These are phyloP conservation scores for Trichoderma erinaceum DNA, from an alignment of 495 filamentous ascomycete genomes.

Conservation along the genomic window DNA sequence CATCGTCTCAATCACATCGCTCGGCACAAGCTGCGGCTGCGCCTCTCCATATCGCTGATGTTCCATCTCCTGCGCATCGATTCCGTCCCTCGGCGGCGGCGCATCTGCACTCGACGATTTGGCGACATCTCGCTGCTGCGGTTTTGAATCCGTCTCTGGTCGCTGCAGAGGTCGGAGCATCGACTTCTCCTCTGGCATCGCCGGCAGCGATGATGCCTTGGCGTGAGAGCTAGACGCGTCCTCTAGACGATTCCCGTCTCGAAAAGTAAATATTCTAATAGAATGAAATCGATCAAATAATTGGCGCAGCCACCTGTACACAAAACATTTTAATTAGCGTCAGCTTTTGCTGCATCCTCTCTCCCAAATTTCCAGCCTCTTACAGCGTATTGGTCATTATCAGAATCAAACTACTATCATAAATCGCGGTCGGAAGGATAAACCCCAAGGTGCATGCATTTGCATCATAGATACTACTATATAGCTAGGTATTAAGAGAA, in stretches of 20 bases:
- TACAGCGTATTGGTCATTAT: slow-evolving; percentile 1
- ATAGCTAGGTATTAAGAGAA: neutral
- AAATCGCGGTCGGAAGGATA: neutral
- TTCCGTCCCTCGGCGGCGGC: neutral
- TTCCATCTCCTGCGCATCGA: neutral
- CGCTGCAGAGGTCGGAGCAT: neutral
- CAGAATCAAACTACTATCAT: neutral
- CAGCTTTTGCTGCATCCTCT: neutral
- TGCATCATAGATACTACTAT: neutral
- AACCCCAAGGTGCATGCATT: neutral
- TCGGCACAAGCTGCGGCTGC: slow-evolving; percentile 10
- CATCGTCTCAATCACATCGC: slow-evolving; percentile 5
- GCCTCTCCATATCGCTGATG: slow-evolving; percentile 10
- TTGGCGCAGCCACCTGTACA: neutral
- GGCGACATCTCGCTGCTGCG: neutral
- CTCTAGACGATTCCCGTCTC: neutral
- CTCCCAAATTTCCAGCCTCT: neutral
- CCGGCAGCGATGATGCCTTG: neutral
- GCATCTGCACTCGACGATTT: neutral
- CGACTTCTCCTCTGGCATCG: neutral
- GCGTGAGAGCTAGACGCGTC: neutral
- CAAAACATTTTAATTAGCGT: neutral
- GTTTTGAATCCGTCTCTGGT: neutral
- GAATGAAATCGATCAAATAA: slow-evolving; percentile 6
- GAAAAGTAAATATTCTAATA: neutral